Evolutionary conservation across 208 protist species (phyloP).

Genomic region (Blastocrithidia nonstop): DNA sequence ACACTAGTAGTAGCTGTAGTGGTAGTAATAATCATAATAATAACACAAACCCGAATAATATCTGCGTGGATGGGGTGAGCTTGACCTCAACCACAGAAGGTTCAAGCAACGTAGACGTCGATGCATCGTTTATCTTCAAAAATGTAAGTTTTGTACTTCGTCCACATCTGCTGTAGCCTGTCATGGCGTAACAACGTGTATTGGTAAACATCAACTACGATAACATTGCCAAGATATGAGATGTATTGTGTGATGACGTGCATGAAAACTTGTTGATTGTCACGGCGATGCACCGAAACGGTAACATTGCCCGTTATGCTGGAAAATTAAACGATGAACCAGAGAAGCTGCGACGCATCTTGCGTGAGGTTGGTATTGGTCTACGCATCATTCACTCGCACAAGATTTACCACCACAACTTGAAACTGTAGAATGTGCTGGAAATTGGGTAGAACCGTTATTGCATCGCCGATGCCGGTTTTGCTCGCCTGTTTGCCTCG

Average conservation of each 20-base stretch:
- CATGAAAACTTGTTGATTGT: constrained; percentile 66
- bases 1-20: not conserved
- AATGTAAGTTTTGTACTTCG: constrained; percentile 61
- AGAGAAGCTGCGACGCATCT: constrained; percentile 29
- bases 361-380: constrained; percentile 37
- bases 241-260: constrained; percentile 61
- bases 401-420: constrained; percentile 65
- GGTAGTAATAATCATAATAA: too few species aligned
- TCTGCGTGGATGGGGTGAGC: too few species aligned
- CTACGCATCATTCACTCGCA: constrained; percentile 58
- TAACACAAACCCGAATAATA: too few species aligned
- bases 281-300: constrained; percentile 22
- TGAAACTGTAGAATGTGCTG: constrained; percentile 72
- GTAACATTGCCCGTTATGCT: constrained; percentile 21
- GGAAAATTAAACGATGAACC: constrained; percentile 28
- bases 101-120: not conserved
- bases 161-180: constrained; percentile 13
- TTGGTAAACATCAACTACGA: constrained; percentile 33
- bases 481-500: constrained; percentile 48
- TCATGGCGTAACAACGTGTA: constrained; percentile 38
- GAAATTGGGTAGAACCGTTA: constrained; percentile 21
- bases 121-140: constrained; percentile 26
- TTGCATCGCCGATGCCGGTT: constrained; percentile 62
- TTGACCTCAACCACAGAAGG: too few species aligned
- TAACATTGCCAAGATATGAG: constrained; percentile 31